Base-by-base conservation (phyloP, 345 rosid species). In the Corchorus capsularis region DNA sequence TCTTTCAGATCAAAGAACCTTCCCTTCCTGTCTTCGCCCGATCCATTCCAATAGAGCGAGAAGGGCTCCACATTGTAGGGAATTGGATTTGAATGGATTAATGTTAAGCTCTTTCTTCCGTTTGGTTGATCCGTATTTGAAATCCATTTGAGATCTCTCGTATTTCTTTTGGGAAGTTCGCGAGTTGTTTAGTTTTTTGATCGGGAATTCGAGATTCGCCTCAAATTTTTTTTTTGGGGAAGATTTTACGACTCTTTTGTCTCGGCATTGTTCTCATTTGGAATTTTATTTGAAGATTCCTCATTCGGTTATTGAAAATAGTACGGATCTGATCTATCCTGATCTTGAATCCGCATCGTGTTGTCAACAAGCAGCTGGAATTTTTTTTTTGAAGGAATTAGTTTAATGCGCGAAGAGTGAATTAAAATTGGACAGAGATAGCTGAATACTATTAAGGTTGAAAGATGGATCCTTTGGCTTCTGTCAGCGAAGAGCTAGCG, bases 401-500 rank as follows among this genome's bases (percentile, higher is more conserved):
- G 49, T 49, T 74, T 50, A 62, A 62, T 63, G 61, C 77, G n/a
- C 49, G 34, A 53, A 62, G 27, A 62, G 41, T 63, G 47, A 49
- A 49, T 35, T 35, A 13, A 27, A 49, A 47, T 19, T 69, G 6
- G 56, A 62, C 45, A 34, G 69, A 50, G 49, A 50, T 46, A 35
- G 3, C 13, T 55, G 2, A 34, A 7, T 63, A 27, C 27, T 49
- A 32, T 52, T n/a, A 62, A 27, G 61, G 47, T 66, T 67, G n/a
- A 74, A 78, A 60, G 80, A 94, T 92, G 94, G 91, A 90, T 85
- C 79, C 86, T 19, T 72, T 92, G 61, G 87, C 91, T 1, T 82
- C 88, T 17, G 84, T 91, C 80, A 91, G 91, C 84, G 97, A 92
- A 63, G 96, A 96, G 87, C 86, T 93, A 43, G 97, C 89, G 60